Evolutionary conservation across 2,329 filamentous ascomycete genomes (phyloP).

Genomic region (Cladosporium sp.): DNA sequence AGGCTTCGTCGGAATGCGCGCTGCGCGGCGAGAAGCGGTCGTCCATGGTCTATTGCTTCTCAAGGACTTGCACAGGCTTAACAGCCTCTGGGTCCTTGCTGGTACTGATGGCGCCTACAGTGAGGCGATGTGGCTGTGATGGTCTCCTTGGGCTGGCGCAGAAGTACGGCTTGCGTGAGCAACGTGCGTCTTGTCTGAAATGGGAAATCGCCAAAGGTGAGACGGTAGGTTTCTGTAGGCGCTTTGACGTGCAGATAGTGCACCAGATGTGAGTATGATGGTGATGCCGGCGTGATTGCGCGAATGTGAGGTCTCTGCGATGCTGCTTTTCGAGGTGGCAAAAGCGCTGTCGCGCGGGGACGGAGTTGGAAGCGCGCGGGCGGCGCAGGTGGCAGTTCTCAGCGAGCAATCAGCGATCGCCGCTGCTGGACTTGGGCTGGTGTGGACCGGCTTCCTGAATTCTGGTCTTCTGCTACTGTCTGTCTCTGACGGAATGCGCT

Average conservation of each 20-base stretch:
- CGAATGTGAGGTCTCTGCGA: constrained; percentile 1
- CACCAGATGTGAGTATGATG: not conserved
- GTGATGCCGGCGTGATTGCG: not conserved
- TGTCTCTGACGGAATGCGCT: no score
- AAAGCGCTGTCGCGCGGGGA: not conserved
- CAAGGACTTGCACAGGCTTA: not conserved
- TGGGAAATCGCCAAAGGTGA: not conserved
- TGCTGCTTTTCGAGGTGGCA: constrained; percentile 5
- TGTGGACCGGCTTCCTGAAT: not conserved
- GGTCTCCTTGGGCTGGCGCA: no score
- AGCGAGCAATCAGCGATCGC: constrained; percentile 9
- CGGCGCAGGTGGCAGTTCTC: not conserved
- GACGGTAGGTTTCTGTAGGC: not conserved
- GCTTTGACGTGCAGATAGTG: not conserved
- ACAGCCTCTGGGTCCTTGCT: no score
- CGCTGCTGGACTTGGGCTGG: not conserved
- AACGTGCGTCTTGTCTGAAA: no score
- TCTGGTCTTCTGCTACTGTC: no score
- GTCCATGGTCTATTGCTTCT: not conserved
- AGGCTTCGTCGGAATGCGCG: constrained; percentile 7
- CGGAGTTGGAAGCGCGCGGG: constrained; percentile 3
- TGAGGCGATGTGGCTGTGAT: not conserved
- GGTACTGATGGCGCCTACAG: not conserved
- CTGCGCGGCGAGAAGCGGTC: constrained; percentile 10
- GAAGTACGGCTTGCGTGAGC: no score